These are phyloP conservation scores for Agrocybe chaxingu DNA, from an alignment of 768 basidiomycete species.

Conservation along the genomic window DNA sequence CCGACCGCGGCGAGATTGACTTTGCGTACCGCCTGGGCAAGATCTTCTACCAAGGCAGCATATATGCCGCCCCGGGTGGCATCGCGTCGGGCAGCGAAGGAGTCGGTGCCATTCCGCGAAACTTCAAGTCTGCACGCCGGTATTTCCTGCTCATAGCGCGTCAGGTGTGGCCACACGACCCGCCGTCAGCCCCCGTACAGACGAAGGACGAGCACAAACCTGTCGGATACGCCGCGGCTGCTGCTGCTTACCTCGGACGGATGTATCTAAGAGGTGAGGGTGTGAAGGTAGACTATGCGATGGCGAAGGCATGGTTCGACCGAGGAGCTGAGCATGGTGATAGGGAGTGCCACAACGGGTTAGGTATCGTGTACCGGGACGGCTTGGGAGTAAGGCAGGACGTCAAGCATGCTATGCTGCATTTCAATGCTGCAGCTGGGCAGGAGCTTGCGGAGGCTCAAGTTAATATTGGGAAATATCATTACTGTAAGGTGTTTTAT, in stretches of 20 bases:
- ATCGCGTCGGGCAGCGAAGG: conserved; percentile 86
- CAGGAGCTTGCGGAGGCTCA: conserved; percentile 92
- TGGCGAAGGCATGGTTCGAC: conserved; percentile 94
- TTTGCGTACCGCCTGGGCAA: conserved; percentile 93
- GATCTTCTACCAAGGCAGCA: conserved; percentile 94
- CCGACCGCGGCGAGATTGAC: conserved; percentile 85
- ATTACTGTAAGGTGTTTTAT: conserved; percentile 36
- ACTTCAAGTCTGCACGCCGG: conserved; percentile 68
- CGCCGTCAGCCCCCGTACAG: conserved; percentile 44
- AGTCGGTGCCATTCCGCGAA: conserved; percentile 83
- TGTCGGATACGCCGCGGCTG: conserved; percentile 66
- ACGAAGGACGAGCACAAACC: conserved; percentile 51
- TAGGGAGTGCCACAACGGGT: conserved; percentile 82
- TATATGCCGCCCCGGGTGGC: conserved; percentile 78
- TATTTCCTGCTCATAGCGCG: conserved; percentile 88
- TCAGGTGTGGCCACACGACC: conserved; percentile 85
- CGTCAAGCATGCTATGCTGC: conserved; percentile 52
- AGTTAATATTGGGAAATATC: conserved; percentile 83
- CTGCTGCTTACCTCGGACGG: conserved; percentile 86
- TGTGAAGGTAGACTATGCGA: conserved; percentile 66
- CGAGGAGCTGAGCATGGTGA: conserved; percentile 80
- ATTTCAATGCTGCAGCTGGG: conserved; percentile 78
- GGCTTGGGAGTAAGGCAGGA: conserved; percentile 73
- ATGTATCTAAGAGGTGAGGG: conserved; percentile 97
- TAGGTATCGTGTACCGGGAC: conserved; percentile 92